phyloP scores from a whole-genome alignment of 23 red algal species.

The Agarophyton chilense region DNA sequence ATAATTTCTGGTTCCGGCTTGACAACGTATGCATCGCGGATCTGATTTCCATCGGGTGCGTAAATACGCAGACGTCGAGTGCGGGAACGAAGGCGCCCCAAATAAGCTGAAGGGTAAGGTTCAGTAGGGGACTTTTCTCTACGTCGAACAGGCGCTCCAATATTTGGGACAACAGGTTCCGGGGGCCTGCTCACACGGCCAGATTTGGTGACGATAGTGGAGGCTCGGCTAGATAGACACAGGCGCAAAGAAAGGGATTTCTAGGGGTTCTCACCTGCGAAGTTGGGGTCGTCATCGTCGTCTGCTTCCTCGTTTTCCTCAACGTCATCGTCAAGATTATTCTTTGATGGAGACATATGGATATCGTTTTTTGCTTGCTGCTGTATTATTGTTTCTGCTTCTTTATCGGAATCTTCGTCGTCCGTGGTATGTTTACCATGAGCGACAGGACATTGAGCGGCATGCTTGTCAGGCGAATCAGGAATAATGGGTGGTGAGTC shows the following conservation, averaged over 20 bases:
- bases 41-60: neutral
- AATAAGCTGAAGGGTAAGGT: no score
- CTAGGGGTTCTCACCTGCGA: neutral
- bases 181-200: constrained; percentile 50
- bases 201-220: constrained; percentile 30
- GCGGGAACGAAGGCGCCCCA: neutral
- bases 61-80: neutral
- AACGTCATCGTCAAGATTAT: neutral
- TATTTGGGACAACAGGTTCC: no score
- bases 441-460: neutral
- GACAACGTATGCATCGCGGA: no score
- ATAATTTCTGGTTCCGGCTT: neutral
- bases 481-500: neutral
- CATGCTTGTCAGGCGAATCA: no score
- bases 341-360: no score
- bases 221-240: neutral
- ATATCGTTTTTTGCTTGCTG: neutral
- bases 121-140: no score
- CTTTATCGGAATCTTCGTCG: neutral
- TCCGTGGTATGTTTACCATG: neutral
- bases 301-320: neutral
- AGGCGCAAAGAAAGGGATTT: constrained; percentile 10
- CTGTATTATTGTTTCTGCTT: neutral
- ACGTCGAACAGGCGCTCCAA: no score
- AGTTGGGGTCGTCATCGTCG: neutral